A percentile compares a stretch with the other conserved stretches of the same genome.
Conservation (phyloP, 2,329 filamentous ascomycete genomes). For the Apiospora koreana region DNA sequence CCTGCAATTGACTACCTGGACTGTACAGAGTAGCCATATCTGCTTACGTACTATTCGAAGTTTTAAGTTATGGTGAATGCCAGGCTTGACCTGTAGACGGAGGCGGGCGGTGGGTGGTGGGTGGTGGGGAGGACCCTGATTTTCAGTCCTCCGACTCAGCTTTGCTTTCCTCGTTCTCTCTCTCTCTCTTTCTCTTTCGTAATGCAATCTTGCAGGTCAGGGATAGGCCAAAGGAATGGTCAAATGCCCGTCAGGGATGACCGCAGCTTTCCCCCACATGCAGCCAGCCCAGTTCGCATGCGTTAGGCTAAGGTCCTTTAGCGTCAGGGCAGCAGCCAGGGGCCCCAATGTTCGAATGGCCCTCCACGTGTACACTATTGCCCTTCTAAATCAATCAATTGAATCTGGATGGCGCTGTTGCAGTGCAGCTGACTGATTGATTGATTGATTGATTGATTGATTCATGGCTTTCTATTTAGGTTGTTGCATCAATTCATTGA, state of each 20-base stretch:
- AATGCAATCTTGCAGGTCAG: not conserved
- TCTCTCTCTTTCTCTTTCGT: not conserved
- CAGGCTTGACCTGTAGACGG: no score
- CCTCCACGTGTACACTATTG: slow-evolving; percentile 1
- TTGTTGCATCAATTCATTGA: no score
- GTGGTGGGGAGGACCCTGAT: not conserved
- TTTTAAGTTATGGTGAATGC: not conserved
- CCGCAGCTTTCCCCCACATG: not conserved
- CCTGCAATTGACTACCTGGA: no score
- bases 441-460: no score
- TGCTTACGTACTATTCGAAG: no score
- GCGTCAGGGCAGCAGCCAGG: not conserved
- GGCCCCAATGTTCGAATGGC: not conserved
- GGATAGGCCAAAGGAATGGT: no score
- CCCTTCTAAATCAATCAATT: not conserved
- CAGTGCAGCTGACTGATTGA: not conserved
- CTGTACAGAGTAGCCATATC: no score
- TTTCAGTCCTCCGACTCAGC: not conserved
- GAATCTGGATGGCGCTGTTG: not conserved
- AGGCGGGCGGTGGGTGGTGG: no score
- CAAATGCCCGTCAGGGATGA: not conserved
- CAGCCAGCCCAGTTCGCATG: not conserved
- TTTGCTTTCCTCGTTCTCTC: not conserved
- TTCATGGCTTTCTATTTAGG: no score
- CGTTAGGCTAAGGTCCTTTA: not conserved